Conservation (phyloP, 306 rosid species). For the Prunus campanulata region DNA sequence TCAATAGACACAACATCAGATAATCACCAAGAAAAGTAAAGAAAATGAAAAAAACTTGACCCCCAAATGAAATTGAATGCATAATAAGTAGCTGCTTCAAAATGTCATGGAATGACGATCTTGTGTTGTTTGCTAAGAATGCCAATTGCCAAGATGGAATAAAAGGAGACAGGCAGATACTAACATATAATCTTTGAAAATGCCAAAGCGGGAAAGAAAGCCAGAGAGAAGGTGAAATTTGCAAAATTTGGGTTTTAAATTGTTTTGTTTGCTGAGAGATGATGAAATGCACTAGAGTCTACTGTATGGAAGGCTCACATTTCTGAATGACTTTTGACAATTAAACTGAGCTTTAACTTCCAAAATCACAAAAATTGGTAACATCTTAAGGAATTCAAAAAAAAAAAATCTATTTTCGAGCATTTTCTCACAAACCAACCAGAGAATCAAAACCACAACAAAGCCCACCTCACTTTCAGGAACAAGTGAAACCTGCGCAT, state of each 20-base stretch:
- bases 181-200: not conserved
- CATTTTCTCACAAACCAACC: conserved; percentile 27
- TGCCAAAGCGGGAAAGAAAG: conserved; percentile 1
- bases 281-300: not conserved
- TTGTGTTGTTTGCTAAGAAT: not conserved
- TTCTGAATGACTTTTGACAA: not conserved
- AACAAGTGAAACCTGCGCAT: conserved; percentile 73
- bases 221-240: not conserved
- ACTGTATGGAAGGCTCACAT: not conserved
- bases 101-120: not conserved
- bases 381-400: not conserved
- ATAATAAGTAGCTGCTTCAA: not conserved
- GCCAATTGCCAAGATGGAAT: not conserved
- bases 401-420: not conserved
- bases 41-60: not conserved
- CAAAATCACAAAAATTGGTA: not conserved
- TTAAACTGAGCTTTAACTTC: not conserved
- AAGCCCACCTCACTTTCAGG: conserved; percentile 89
- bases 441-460: not conserved
- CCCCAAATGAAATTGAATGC: not conserved
- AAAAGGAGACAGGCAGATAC: not conserved
- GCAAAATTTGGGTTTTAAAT: not conserved
- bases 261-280: not conserved
- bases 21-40: not conserved
- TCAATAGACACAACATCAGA: not conserved